Base-by-base conservation (phyloP, 2,329 filamentous ascomycete genomes). In the Rhinocladiella similis region DNA sequence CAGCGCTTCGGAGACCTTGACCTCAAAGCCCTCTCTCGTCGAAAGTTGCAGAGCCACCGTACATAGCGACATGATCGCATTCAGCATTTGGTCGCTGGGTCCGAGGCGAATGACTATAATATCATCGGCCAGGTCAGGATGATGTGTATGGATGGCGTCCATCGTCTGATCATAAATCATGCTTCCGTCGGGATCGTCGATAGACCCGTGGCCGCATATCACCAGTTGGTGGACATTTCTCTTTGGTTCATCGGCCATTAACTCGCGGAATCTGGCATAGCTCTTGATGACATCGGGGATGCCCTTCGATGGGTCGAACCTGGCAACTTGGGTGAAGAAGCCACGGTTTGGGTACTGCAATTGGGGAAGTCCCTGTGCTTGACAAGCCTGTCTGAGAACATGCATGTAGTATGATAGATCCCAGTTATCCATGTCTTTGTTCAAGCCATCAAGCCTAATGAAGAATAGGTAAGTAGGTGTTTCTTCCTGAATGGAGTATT, bases 251-350 rank as follows among this genome's bases (percentile, higher is more conserved):
- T 78, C 72, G 54, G 81, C 76, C 52, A 86, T 78, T 49, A 86
- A 81, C 5, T 79, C 77, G 43, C 86, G 83, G 68, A 93, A 88
- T 66, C 88, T 84, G 39, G 85, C 87, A 61, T 92, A 94, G 1
- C 87, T 82, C 60, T 88, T 84, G 54, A 94, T 81, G 6, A 91
- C 87, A 50, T 89, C 87, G 0, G 87, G 84, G 41, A 93, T 91
- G 7, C 90, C 90, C 73, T 93, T 94, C 46, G 89, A 85, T 0
- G 90, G 90, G 63, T 94, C 90, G 68, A 94, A 94, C 18, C 90
- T 86, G 1, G 90, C 88, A 22, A 93, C 83, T 69, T 94, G 90
- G 5, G 88, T 81, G 64, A 94, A 90, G 70, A 91, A 94, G 81
- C 10, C 76, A 73, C 3, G 85, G 83, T 72, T 79, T 86, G 43